A percentile compares a stretch with the other conserved stretches of the same genome.
Conservation (phyloP, 495 filamentous ascomycete species). For the Neurospora discreta region DNA sequence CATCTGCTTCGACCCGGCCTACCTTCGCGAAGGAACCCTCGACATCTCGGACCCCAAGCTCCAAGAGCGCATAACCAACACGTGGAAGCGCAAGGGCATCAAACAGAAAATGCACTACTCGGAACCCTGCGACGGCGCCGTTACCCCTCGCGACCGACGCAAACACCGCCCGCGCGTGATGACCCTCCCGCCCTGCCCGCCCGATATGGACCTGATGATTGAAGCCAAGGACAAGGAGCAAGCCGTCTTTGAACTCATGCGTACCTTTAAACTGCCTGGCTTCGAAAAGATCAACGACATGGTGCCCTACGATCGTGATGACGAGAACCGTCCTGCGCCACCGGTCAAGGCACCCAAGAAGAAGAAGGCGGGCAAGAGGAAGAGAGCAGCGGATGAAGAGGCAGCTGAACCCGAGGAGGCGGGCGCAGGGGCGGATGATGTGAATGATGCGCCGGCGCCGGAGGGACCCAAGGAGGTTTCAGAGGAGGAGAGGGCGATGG, state of each 20-base stretch:
- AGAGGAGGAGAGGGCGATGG: constrained; percentile 75
- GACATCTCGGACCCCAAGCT: constrained; percentile 62
- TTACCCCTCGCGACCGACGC: constrained; percentile 63
- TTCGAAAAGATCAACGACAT: constrained; percentile 67
- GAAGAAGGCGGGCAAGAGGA: constrained; percentile 16
- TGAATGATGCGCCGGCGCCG: constrained; percentile 27
- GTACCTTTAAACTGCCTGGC: constrained; percentile 70
- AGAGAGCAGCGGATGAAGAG: constrained; percentile 16
- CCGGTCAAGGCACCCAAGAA: constrained; percentile 35
- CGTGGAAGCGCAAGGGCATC: constrained; percentile 79
- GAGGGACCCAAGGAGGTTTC: constrained; percentile 33
- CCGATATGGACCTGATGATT: constrained; percentile 91
- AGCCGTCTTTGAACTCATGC: constrained; percentile 89
- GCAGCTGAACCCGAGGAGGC: constrained; percentile 33
- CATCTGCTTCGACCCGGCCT: constrained; percentile 64
- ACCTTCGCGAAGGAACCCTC: constrained; percentile 73
- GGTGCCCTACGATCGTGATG: constrained; percentile 60
- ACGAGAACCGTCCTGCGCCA: constrained; percentile 59
- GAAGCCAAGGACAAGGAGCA: constrained; percentile 99
- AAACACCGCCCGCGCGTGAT: constrained; percentile 74
- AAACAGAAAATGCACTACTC: constrained; percentile 96
- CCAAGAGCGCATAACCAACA: constrained; percentile 56
- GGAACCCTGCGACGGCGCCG: constrained; percentile 62
- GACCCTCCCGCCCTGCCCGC: constrained; percentile 69
- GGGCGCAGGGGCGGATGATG: constrained; percentile 30